Percentiles rank a stretch among this genome's conserved stretches.
Conservation (phyloP, 2,329 filamentous ascomycete genomes). For the Periglandula ipomoeae region DNA sequence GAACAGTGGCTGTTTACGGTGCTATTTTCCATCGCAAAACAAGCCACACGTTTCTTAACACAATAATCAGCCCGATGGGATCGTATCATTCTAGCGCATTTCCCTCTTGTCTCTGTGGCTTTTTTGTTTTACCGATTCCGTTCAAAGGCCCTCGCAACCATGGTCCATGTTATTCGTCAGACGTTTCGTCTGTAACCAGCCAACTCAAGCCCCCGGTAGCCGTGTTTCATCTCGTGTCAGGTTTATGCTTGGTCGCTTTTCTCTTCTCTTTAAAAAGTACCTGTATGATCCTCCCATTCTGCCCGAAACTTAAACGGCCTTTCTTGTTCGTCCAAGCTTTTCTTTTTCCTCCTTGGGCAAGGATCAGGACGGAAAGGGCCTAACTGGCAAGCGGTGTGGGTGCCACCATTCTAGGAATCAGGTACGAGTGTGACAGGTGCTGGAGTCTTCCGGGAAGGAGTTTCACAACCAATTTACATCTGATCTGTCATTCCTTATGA, state of each 20-base stretch:
- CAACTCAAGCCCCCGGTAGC: neutral
- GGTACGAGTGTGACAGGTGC: neutral
- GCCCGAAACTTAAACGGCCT: neutral
- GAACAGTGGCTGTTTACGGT: neutral
- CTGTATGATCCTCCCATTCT: neutral
- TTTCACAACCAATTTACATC: neutral
- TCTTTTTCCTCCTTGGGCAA: neutral
- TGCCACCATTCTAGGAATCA: neutral
- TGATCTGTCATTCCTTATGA: too few species aligned
- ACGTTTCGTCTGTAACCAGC: neutral
- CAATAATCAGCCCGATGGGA: too few species aligned
- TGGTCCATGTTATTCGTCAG: neutral
- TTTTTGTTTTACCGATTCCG: too few species aligned
- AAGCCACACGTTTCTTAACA: neutral
- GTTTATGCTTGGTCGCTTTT: neutral
- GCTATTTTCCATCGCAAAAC: neutral
- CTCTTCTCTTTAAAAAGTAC: neutral
- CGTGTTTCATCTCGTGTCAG: conserved; percentile 4
- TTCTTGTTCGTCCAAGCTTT: neutral
- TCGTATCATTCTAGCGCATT: neutral
- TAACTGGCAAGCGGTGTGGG: neutral
- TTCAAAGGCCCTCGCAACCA: too few species aligned
- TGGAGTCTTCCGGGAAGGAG: neutral
- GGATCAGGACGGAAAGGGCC: neutral
- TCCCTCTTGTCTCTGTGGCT: too few species aligned